phyloP scores from a whole-genome alignment of 2,329 filamentous ascomycete genomes.

The Apiospora hydei region DNA sequence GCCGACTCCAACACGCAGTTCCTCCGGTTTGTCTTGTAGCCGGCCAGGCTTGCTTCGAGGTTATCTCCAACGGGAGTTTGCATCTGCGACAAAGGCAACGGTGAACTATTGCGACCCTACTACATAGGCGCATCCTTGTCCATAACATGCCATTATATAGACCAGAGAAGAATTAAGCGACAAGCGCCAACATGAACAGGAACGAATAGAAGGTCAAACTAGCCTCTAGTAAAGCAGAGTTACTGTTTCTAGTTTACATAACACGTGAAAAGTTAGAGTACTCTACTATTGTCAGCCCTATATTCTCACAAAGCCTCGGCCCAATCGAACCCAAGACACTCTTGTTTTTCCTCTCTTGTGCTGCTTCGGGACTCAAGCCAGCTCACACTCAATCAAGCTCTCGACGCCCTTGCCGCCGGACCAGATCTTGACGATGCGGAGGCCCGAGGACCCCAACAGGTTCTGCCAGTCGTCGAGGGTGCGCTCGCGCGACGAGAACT shows the following conservation, averaged over 20 bases:
- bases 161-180: too few relatives aligned
- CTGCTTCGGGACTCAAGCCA: background rate
- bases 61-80: background rate
- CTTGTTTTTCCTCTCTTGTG: too few relatives aligned
- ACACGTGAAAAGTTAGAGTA: background rate
- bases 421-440: constrained; percentile 18
- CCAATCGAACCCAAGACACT: background rate
- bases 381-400: constrained; percentile 25
- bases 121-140: too few relatives aligned
- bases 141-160: too few relatives aligned
- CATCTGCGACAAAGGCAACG: background rate
- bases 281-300: background rate
- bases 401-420: background rate
- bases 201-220: background rate
- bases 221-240: background rate
- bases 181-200: too few relatives aligned
- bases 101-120: too few relatives aligned
- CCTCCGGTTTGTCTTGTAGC: background rate
- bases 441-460: background rate
- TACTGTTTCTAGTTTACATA: background rate
- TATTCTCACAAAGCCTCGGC: background rate
- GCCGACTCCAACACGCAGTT: background rate
- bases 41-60: too few relatives aligned
- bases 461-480: constrained; percentile 21
- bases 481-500: constrained; percentile 19